Conservation (phyloP, 2,329 filamentous ascomycete species). For the Apiospora arundinis region DNA sequence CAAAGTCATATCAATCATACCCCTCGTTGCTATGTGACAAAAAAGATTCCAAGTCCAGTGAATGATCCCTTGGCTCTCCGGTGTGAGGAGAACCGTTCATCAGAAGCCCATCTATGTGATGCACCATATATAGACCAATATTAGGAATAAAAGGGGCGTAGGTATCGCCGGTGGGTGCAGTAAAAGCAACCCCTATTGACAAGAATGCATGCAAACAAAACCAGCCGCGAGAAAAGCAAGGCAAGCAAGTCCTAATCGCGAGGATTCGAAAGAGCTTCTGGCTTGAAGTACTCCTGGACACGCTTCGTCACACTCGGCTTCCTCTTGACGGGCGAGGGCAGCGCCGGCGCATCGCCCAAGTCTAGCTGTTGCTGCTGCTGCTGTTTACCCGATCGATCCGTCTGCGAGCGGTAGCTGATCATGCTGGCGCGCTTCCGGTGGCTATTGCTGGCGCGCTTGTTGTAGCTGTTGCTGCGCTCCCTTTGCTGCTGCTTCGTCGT, state of each 20-base stretch:
- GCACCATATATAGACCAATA: not conserved
- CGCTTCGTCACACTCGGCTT: constrained; percentile 18
- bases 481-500: not conserved
- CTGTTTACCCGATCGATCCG: not conserved
- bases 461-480: not conserved
- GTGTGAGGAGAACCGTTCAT: not conserved
- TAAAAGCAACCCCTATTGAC: not conserved
- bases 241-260: not conserved
- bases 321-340: not conserved
- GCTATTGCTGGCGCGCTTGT: constrained; percentile 11
- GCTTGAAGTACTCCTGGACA: constrained; percentile 22
- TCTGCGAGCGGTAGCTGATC: constrained; percentile 23
- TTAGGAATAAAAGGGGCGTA: not conserved
- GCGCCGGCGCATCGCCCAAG: no score
- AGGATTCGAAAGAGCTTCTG: not conserved
- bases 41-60: not conserved
- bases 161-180: not conserved
- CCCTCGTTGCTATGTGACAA: not conserved
- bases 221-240: no score
- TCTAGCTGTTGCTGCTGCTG: not conserved
- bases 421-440: constrained; percentile 23
- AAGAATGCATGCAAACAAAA: not conserved
- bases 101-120: not conserved
- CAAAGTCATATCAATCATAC: not conserved
- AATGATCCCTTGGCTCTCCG: not conserved